Evolutionary conservation across 805 yeast genomes (phyloP).

Genomic region (Wickerhamomyces sydowiorum): DNA sequence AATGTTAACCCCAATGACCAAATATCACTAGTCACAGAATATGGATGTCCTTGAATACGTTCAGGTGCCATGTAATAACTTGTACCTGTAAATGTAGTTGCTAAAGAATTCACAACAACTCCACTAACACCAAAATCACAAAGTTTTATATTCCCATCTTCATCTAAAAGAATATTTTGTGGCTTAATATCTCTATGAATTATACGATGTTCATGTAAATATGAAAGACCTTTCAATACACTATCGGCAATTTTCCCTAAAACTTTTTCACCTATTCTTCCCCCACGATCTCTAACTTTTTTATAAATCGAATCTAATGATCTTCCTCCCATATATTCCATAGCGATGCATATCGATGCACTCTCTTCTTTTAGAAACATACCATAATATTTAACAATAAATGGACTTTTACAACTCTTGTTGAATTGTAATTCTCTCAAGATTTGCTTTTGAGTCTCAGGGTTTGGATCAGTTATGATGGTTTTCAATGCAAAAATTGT

Average conservation of each 20-base stretch:
- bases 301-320: constrained; percentile 90
- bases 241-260: constrained; percentile 86
- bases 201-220: constrained; percentile 79
- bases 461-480: constrained; percentile 48
- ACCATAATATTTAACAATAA: constrained; percentile 89
- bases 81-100: constrained; percentile 96
- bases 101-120: constrained; percentile 90
- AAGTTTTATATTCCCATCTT: constrained; percentile 75
- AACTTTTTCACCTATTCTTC: constrained; percentile 88
- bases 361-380: constrained; percentile 74
- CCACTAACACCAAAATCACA: constrained; percentile 99
- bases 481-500: constrained; percentile 77
- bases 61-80: constrained; percentile 99
- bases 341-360: constrained; percentile 84
- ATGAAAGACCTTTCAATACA: constrained; percentile 78
- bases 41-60: constrained; percentile 91
- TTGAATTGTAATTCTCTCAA: constrained; percentile 88
- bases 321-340: constrained; percentile 96
- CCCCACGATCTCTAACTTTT: constrained; percentile 64
- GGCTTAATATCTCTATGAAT: constrained; percentile 97
- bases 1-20: constrained; percentile 95
- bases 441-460: constrained; percentile 85
- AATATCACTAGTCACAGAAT: constrained; percentile 90
- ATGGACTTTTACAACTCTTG: constrained; percentile 72
- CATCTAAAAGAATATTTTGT: constrained; percentile 78